Conservation (phyloP, 1,139 yeast species). For the Candida neerlandica region DNA sequence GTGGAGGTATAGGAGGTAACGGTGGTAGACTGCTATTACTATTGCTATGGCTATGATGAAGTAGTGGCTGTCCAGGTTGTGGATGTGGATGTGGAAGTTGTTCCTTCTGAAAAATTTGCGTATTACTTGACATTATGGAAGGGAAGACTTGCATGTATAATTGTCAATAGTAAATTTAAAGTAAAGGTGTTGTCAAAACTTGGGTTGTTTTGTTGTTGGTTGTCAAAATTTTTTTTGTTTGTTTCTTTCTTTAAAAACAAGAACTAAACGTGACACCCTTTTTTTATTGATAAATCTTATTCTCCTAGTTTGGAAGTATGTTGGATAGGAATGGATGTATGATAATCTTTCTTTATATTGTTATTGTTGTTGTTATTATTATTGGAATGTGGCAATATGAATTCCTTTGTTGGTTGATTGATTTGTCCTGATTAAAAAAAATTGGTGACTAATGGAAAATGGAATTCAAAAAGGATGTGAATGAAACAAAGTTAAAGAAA, state of each 20-base stretch:
- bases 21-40: constrained; percentile 1
- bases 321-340: no score
- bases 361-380: no score
- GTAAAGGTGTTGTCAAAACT: neutral
- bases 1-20: constrained; percentile 5
- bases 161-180: neutral
- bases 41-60: neutral
- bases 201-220: neutral
- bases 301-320: no score
- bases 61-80: constrained; percentile 2
- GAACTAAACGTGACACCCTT: neutral
- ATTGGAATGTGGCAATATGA: no score
- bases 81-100: neutral
- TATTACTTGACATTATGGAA: neutral
- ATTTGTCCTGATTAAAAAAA: no score
- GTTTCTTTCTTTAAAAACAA: neutral
- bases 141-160: neutral
- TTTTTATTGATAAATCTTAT: neutral
- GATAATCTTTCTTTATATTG: no score
- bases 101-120: constrained; percentile 3
- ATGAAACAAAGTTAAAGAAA: no score
- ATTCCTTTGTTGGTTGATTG: no score
- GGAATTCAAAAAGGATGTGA: no score
- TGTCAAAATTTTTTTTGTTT: neutral
- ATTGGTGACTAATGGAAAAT: no score